Percentiles rank a stretch among this genome's conserved stretches.
Evolutionary conservation across 169 alveolate species (phyloP).

Genomic region (Plasmodium gallinaceum): DNA sequence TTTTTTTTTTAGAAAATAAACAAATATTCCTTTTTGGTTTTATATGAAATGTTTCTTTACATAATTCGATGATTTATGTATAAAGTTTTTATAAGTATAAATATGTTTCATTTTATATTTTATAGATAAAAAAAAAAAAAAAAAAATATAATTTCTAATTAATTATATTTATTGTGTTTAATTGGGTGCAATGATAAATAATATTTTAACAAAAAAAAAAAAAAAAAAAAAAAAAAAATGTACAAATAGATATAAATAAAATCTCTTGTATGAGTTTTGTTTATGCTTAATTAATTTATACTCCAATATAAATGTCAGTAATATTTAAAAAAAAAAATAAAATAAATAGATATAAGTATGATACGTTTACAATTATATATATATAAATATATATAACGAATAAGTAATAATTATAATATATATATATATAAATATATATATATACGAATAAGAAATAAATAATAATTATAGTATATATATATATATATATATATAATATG

Average conservation of each 20-base stretch:
- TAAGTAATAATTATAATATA: constrained; percentile 26
- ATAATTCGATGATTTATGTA: background rate
- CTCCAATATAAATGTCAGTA: constrained; percentile 76
- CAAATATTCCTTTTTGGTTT: background rate
- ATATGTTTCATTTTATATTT: background rate
- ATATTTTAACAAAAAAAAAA: constrained; percentile 30
- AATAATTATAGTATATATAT: background rate
- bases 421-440: constrained; percentile 2
- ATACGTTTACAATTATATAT: background rate
- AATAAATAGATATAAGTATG: constrained; percentile 3
- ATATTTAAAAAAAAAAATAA: constrained; percentile 38
- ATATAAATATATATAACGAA: constrained; percentile 20
- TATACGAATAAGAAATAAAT: background rate
- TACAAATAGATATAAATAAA: constrained; percentile 38
- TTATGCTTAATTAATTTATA: constrained; percentile 70
- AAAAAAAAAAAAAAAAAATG: constrained; percentile 69
- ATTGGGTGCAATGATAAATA: constrained; percentile 66
- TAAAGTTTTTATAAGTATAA: background rate
- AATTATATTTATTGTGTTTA: constrained; percentile 34
- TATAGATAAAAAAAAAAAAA: background rate
- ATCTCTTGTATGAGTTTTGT: constrained; percentile 16
- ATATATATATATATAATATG: background rate
- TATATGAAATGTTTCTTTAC: background rate
- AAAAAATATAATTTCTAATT: constrained; percentile 25
- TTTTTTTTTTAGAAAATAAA: background rate